Evolutionary conservation across 345 rosid species (phyloP).

Genomic region (Heritiera fomes): DNA sequence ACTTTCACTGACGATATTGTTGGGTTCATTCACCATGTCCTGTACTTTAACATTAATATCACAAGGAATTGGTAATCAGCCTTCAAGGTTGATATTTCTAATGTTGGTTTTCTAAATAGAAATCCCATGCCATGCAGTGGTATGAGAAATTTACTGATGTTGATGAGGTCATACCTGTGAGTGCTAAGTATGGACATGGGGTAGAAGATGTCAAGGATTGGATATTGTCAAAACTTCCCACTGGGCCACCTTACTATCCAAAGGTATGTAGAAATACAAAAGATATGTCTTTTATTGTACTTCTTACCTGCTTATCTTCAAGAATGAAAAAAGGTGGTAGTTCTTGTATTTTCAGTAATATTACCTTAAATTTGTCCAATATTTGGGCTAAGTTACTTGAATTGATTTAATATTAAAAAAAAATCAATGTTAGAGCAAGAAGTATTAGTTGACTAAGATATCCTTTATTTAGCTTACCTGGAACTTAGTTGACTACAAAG

Average conservation of each 20-base stretch:
- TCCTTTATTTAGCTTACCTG: conserved; percentile 1
- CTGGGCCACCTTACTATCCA: conserved; percentile 93
- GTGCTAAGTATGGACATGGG: conserved; percentile 95
- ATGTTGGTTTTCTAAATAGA: conserved; percentile 22
- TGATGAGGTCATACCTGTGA: conserved; percentile 95
- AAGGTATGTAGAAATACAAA: conserved; percentile 48
- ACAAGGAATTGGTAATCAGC: neutral
- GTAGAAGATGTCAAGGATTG: conserved; percentile 88
- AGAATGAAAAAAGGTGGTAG: neutral
- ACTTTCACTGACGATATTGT: neutral
- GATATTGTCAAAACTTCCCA: conserved; percentile 88
- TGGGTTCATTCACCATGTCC: neutral
- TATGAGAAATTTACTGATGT: conserved; percentile 81
- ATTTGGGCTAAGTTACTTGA: neutral
- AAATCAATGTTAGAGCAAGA: neutral
- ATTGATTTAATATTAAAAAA: neutral
- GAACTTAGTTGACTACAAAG: conserved; percentile 3
- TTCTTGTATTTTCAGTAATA: conserved; percentile 4
- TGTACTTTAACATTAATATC: neutral
- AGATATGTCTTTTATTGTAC: neutral
- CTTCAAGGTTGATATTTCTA: neutral
- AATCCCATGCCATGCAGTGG: conserved; percentile 66
- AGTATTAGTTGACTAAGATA: neutral
- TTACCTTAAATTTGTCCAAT: neutral
- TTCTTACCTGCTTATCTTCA: neutral